These are phyloP conservation scores for Hymenoscyphus fraxineus DNA, from an alignment of 2,329 filamentous ascomycete species.

Conservation along the genomic window DNA sequence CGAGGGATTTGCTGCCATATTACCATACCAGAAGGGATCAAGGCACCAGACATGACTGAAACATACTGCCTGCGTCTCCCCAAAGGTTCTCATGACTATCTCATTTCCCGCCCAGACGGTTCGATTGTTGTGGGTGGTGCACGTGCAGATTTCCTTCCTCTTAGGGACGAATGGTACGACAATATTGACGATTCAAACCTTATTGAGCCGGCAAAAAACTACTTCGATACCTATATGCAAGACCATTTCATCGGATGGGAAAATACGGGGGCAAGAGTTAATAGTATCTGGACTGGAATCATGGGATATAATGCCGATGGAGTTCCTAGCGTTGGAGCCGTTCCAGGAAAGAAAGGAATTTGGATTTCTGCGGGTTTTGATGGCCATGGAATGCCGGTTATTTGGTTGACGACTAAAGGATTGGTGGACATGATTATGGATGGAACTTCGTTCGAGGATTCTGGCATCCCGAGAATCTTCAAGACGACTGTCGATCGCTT, in stretches of 20 bases:
- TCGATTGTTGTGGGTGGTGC: constrained; percentile 42
- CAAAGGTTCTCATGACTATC: constrained; percentile 55
- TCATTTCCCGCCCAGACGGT: constrained; percentile 32
- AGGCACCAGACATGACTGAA: neutral
- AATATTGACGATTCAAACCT: constrained; percentile 44
- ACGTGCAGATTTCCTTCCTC: constrained; percentile 33
- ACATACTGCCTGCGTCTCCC: constrained; percentile 13
- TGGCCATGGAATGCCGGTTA: constrained; percentile 47
- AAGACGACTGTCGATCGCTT: constrained; percentile 4
- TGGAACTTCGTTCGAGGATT: neutral
- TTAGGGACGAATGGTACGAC: constrained; percentile 43
- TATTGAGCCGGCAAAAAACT: constrained; percentile 41
- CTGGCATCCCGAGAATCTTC: constrained; percentile 6
- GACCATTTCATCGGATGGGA: constrained; percentile 48
- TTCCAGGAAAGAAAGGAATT: constrained; percentile 40
- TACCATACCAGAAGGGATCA: constrained; percentile 11
- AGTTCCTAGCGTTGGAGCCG: constrained; percentile 42
- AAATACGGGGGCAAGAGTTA: constrained; percentile 36
- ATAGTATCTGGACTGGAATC: constrained; percentile 32
- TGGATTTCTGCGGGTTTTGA: constrained; percentile 48
- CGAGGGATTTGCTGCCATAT: constrained; percentile 40
- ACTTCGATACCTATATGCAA: constrained; percentile 49
- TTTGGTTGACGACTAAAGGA: constrained; percentile 7
- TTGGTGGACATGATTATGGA: constrained; percentile 3
- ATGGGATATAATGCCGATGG: constrained; percentile 43